phyloP scores from a whole-genome alignment of 371 early-diverging fungal species.

The Mucor ambiguus region DNA sequence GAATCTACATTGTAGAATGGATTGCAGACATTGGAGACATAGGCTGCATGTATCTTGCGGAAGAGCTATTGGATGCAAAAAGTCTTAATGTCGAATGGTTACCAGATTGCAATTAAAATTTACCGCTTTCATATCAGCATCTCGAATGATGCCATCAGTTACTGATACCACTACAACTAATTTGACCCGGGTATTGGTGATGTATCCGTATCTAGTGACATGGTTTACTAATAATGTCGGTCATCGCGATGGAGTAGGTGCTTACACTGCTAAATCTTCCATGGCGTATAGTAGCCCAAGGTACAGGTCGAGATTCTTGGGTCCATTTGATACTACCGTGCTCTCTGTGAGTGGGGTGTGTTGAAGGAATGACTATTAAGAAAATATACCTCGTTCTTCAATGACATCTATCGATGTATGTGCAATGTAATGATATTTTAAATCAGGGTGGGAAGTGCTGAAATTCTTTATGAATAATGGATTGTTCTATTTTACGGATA shows the following conservation, averaged over 20 bases:
- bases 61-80: constrained; percentile 58
- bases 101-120: neutral
- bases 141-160: constrained; percentile 77
- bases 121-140: constrained; percentile 81
- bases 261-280: constrained; percentile 84
- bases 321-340: constrained; percentile 52
- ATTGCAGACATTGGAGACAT: constrained; percentile 77
- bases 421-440: constrained; percentile 87
- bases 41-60: constrained; percentile 78
- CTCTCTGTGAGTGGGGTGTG: neutral
- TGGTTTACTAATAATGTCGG: neutral
- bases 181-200: constrained; percentile 84
- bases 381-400: constrained; percentile 73
- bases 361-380: neutral
- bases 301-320: constrained; percentile 75
- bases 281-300: constrained; percentile 84
- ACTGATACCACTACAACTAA: constrained; percentile 78
- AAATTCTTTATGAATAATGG: constrained; percentile 84
- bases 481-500: constrained; percentile 62
- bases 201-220: constrained; percentile 75
- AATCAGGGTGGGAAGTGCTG: constrained; percentile 71
- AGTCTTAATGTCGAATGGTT: neutral
- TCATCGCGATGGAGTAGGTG: neutral
- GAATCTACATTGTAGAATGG: constrained; percentile 78
- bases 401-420: constrained; percentile 88